A percentile compares a stretch with the other conserved stretches of the same genome.
phyloP scores from a whole-genome alignment of 371 early-diverging fungal genomes.

The Circinella minor region DNA sequence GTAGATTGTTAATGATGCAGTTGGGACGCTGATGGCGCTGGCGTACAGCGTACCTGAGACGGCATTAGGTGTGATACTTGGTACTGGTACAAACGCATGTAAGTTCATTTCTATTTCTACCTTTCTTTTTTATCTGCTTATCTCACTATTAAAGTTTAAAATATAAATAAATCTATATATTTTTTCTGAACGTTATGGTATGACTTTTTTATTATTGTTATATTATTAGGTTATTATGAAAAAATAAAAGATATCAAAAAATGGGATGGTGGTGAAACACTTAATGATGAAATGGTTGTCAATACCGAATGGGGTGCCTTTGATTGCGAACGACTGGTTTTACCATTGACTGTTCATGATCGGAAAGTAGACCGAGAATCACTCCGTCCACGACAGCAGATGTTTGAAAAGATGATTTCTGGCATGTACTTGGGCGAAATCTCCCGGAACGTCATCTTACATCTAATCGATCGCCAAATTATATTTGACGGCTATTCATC shows the following conservation, averaged over 20 bases:
- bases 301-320: constrained; percentile 94
- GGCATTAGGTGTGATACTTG: constrained; percentile 90
- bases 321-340: constrained; percentile 65
- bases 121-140: too few relatives aligned
- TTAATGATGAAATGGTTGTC: constrained; percentile 81
- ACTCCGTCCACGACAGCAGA: constrained; percentile 77
- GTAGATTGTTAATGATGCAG: constrained; percentile 93
- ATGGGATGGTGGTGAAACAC: constrained; percentile 31
- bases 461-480: constrained; percentile 78
- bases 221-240: constrained; percentile 74
- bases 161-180: too few relatives aligned
- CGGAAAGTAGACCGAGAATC: constrained; percentile 81
- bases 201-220: background rate
- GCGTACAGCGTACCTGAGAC: constrained; percentile 85
- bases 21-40: constrained; percentile 90
- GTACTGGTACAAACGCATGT: constrained; percentile 94
- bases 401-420: constrained; percentile 93
- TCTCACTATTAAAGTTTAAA: too few relatives aligned
- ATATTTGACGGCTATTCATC: constrained; percentile 79
- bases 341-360: constrained; percentile 89
- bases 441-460: constrained; percentile 72
- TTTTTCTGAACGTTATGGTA: too few relatives aligned
- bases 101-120: background rate
- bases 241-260: constrained; percentile 59
- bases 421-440: constrained; percentile 97